A percentile compares a stretch with the other conserved stretches of the same genome.
These are phyloP conservation scores for Suillus subaureus DNA, from an alignment of 768 basidiomycete genomes.

Conservation along the genomic window DNA sequence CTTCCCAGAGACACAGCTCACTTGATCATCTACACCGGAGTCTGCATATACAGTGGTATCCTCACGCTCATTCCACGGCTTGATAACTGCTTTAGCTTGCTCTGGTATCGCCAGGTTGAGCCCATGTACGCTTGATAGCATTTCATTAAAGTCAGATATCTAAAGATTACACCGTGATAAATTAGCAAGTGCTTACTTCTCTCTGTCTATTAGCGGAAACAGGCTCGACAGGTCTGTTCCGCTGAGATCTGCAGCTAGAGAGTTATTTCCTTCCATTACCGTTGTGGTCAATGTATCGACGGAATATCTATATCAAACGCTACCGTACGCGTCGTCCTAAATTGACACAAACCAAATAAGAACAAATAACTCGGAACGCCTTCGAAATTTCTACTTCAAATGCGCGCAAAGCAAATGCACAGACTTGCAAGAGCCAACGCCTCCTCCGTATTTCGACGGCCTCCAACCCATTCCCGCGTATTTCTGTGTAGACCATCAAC, in stretches of 20 bases:
- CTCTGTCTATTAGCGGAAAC: constrained; percentile 61
- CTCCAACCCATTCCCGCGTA: constrained; percentile 10
- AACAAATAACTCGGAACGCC: constrained; percentile 6
- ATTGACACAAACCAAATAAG: constrained; percentile 23
- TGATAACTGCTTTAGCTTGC: constrained; percentile 73
- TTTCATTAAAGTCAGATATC: constrained; percentile 6
- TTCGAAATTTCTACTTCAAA: constrained; percentile 18
- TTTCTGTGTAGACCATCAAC: constrained; percentile 1
- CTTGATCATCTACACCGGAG: constrained; percentile 87
- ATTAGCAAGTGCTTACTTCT: constrained; percentile 51
- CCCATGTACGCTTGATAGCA: constrained; percentile 65
- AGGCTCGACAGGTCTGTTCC: constrained; percentile 57
- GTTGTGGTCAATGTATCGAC: constrained; percentile 17
- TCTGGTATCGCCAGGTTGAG: constrained; percentile 82
- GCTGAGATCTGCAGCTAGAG: constrained; percentile 46
- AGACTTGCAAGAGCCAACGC: constrained; percentile 21
- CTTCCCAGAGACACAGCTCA: constrained; percentile 28
- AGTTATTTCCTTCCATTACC: constrained; percentile 28
- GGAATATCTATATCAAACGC: neutral
- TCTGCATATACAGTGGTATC: constrained; percentile 51
- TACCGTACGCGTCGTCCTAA: constrained; percentile 14
- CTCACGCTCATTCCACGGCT: constrained; percentile 81
- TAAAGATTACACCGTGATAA: neutral
- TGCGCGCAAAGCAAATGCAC: constrained; percentile 25
- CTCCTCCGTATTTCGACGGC: constrained; percentile 16